Conservation (phyloP, 2,329 filamentous ascomycete species). For the Aschersonia sp. region DNA sequence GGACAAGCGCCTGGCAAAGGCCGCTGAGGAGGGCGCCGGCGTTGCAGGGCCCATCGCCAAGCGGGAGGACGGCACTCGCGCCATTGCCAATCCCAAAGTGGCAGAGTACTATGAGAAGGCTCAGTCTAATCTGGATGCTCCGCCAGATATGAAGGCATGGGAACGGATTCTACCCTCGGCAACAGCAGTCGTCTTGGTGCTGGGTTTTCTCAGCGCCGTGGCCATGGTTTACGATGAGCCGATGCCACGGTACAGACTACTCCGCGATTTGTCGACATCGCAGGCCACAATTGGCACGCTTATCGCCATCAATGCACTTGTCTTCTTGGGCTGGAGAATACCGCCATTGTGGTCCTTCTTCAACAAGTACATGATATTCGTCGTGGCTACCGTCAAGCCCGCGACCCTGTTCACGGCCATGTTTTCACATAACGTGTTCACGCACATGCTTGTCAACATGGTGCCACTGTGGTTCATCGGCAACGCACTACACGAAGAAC, state of each 20-base stretch:
- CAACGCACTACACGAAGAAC: conserved; percentile 51
- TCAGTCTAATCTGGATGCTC: conserved; percentile 33
- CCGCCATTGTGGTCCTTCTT: conserved; percentile 51
- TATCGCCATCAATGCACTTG: conserved; percentile 41
- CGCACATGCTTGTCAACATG: conserved; percentile 53
- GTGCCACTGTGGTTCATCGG: conserved; percentile 51
- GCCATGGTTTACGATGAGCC: conserved; percentile 39
- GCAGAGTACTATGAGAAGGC: conserved; percentile 27
- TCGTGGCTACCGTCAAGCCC: conserved; percentile 50
- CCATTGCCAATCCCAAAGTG: conserved; percentile 22
- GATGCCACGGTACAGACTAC: conserved; percentile 34
- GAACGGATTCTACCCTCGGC: conserved; percentile 41
- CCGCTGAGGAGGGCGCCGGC: conserved; percentile 22
- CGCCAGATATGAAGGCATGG: conserved; percentile 34
- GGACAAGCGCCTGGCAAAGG: conserved; percentile 21
- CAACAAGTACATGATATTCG: conserved; percentile 54
- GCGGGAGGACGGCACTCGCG: conserved; percentile 20
- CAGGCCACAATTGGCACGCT: conserved; percentile 49
- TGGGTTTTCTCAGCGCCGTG: conserved; percentile 27
- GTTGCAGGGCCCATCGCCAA: conserved; percentile 26
- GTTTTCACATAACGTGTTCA: conserved; percentile 52
- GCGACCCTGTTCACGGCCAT: conserved; percentile 45
- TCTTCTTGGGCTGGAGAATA: conserved; percentile 45
- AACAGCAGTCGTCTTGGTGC: conserved; percentile 29
- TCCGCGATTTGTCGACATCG: conserved; percentile 45